phyloP scores from a whole-genome alignment of 2,329 filamentous ascomycete genomes.

The Helminthosporium solani region DNA sequence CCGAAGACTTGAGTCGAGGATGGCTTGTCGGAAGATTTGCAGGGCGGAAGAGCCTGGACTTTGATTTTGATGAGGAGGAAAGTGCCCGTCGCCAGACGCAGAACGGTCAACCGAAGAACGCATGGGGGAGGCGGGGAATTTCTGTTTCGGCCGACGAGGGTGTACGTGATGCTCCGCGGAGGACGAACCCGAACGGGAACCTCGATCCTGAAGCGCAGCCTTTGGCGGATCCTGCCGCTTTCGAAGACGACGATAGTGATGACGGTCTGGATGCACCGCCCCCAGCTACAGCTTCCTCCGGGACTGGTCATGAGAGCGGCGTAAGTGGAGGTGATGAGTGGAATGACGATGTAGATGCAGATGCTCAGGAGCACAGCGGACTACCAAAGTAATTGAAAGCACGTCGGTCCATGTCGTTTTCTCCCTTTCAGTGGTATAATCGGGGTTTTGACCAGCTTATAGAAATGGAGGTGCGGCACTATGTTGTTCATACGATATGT shows the following conservation, averaged over 20 bases:
- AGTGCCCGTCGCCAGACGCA: constrained; percentile 52
- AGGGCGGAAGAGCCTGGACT: constrained; percentile 55
- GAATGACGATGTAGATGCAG: constrained; percentile 41
- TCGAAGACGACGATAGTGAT: constrained; percentile 48
- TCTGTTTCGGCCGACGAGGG: constrained; percentile 61
- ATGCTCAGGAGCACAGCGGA: constrained; percentile 31
- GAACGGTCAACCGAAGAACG: constrained; percentile 38
- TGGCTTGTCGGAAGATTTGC: constrained; percentile 82
- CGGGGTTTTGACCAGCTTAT: background rate
- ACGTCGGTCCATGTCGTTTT: background rate
- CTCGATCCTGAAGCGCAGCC: constrained; percentile 38
- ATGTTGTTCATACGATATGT: background rate
- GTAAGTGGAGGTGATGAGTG: constrained; percentile 42
- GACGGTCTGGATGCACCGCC: constrained; percentile 42
- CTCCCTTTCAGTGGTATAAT: background rate
- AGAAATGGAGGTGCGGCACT: background rate
- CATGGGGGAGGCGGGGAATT: constrained; percentile 60
- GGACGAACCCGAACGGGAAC: constrained; percentile 16
- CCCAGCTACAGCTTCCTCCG: constrained; percentile 16
- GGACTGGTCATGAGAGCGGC: constrained; percentile 28
- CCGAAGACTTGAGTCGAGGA: constrained; percentile 80
- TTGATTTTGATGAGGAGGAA: constrained; percentile 61
- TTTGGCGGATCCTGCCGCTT: constrained; percentile 49
- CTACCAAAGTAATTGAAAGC: constrained; percentile 13
- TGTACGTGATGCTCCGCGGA: constrained; percentile 37